Evolutionary conservation across 2,329 filamentous ascomycete species (phyloP), one percentile per base, ranked within the genome.

Genomic region (Microdochium nivale): DNA sequence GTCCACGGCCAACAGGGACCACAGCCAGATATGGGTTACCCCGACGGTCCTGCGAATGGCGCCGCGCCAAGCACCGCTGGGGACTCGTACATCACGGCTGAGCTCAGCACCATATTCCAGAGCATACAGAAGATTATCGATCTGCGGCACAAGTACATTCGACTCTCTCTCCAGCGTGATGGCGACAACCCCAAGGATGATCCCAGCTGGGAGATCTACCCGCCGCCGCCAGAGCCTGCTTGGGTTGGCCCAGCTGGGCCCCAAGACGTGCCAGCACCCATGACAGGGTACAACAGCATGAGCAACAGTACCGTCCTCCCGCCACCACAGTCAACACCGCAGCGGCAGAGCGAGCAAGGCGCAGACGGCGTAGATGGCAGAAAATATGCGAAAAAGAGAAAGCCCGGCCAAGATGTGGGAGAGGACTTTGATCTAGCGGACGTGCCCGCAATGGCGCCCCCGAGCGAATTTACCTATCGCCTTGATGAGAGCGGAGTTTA

Each of bases 71-170:
- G 83, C 9, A 82, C 86, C 59, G 83, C 83, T 46, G 79, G 80
- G 47, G 89, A 95, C 60, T 82, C 87, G 37, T 85, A 87, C 50
- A 86, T 97, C 58, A 90, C 89, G 2, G 78, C 87, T 2, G 94
- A 99, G 69, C 73, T 99, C 57, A 83, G 81, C 60, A 79, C 83
- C 21, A 96, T 99, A 58, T 96, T 95, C 61, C 85, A 84, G 57
- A 95, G 94, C 59, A 90, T 99, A 52, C 88, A 95, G 65, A 86
- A 87, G 58, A 82, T 97, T n/a, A 70, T 96, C 47, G 89, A 96
- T 60, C 76, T 91, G 40, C 83, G 94, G 54, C 85, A 90, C 66
- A 95, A 90, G 62, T 99, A 97, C 68, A 88, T 97, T 50, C 75
- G 81, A 1, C 70, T 96, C 16, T 97, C 94, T 0, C 74, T 91